Conservation (phyloP, 2,329 filamentous ascomycete genomes). For the Colletotrichum tabaci region DNA sequence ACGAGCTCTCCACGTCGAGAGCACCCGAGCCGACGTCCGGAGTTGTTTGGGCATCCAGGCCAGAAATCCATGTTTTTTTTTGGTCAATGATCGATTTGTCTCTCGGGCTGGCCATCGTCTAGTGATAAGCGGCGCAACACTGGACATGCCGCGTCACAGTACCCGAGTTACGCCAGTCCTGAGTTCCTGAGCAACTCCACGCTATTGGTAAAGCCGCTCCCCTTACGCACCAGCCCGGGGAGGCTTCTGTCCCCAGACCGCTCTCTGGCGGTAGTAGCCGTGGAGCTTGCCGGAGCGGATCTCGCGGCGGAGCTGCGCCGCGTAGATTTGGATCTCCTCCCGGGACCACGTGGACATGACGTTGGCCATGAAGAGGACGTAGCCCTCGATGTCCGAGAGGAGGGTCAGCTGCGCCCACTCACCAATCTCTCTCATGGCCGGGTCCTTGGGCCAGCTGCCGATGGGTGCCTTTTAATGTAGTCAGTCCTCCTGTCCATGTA, state of each 20-base stretch:
- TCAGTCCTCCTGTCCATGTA: too few relatives aligned
- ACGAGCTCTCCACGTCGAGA: too few relatives aligned
- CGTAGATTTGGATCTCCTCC: slow-evolving; percentile 53
- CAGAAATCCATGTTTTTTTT: too few relatives aligned
- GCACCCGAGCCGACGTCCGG: too few relatives aligned
- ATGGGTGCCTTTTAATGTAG: slow-evolving; percentile 47
- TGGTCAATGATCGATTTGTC: too few relatives aligned
- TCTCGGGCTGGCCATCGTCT: too few relatives aligned
- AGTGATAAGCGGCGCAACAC: too few relatives aligned
- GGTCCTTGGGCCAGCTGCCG: slow-evolving; percentile 59
- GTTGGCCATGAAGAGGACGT: slow-evolving; percentile 52
- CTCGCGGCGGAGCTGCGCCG: slow-evolving; percentile 53
- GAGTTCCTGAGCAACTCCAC: too few relatives aligned
- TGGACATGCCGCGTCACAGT: too few relatives aligned
- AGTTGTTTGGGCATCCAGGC: too few relatives aligned
- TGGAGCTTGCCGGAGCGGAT: slow-evolving; percentile 49
- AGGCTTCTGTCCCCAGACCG: slow-evolving; percentile 50
- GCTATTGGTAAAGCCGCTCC: too few relatives aligned
- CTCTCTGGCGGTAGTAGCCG: slow-evolving; percentile 49
- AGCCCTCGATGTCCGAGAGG: slow-evolving; percentile 52
- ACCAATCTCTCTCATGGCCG: slow-evolving; percentile 54
- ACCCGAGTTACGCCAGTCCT: too few relatives aligned
- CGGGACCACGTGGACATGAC: slow-evolving; percentile 54
- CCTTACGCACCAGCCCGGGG: not conserved
- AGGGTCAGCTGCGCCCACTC: slow-evolving; percentile 50